Evolutionary conservation across 768 basidiomycete species (phyloP).

Genomic region (Asterophora lycoperdoides): DNA sequence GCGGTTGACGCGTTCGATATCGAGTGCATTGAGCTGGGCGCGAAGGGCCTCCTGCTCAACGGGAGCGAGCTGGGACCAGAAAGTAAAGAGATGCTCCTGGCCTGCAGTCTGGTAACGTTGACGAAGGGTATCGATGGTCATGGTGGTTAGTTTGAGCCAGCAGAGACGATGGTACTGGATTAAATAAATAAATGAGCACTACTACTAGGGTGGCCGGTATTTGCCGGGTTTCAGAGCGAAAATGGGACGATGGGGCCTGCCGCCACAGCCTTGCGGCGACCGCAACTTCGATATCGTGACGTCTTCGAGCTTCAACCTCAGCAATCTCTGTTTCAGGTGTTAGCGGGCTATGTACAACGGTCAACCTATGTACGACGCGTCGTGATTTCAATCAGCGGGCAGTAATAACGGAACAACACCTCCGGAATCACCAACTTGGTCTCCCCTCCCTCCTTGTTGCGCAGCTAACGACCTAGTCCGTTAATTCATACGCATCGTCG

Average conservation of each 20-base stretch:
- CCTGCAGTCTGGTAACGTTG: constrained; percentile 71
- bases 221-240: constrained; percentile 13
- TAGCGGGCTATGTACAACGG: too few species aligned
- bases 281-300: neutral
- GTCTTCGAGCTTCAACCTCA: too few species aligned
- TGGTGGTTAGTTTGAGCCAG: constrained; percentile 26
- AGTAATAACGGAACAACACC: too few species aligned
- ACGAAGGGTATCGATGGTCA: constrained; percentile 56
- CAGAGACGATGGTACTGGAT: constrained; percentile 1
- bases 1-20: constrained; percentile 89
- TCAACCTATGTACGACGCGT: too few species aligned
- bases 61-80: constrained; percentile 71
- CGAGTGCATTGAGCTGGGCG: constrained; percentile 71
- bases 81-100: constrained; percentile 87
- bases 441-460: too few species aligned
- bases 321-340: too few species aligned
- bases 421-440: too few species aligned
- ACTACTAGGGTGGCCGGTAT: constrained; percentile 11
- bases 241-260: neutral
- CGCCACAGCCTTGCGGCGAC: neutral
- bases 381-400: too few species aligned
- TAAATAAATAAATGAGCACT: neutral
- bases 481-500: neutral
- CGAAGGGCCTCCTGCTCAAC: constrained; percentile 60
- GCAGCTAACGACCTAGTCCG: too few species aligned